These are phyloP conservation scores for Aspergillus eucalypticola DNA, from an alignment of 2,329 filamentous ascomycete species.

Conservation along the genomic window DNA sequence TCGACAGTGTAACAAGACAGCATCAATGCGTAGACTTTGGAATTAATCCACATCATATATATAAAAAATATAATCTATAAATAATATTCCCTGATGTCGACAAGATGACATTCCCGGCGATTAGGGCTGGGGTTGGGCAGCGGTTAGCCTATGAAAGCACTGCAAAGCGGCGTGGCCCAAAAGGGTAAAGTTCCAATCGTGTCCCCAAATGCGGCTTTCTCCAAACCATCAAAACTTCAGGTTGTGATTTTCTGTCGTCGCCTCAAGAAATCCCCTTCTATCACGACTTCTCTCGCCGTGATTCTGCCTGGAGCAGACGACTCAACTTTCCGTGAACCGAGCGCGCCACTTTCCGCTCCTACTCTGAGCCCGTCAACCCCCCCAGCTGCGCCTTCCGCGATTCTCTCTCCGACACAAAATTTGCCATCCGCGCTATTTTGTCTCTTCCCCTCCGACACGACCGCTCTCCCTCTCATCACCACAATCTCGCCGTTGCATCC, in stretches of 20 bases:
- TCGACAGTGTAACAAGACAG: too few relatives aligned
- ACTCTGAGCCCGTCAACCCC: constrained; percentile 11
- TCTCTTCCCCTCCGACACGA: constrained; percentile 14
- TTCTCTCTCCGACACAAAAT: constrained; percentile 22
- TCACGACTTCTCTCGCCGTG: constrained; percentile 20
- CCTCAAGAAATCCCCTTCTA: constrained; percentile 12
- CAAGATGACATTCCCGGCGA: not conserved
- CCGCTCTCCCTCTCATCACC: constrained; percentile 11
- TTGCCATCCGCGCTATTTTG: constrained; percentile 24
- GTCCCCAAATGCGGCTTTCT: constrained; percentile 22
- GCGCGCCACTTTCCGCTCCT: constrained; percentile 16
- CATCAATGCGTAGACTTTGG: too few relatives aligned
- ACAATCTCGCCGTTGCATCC: constrained; percentile 10
- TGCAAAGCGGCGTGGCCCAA: constrained; percentile 22
- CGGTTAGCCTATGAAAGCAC: constrained; percentile 21
- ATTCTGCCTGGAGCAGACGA: constrained; percentile 44
- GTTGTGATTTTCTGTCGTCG: constrained; percentile 23
- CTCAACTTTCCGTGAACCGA: constrained; percentile 6
- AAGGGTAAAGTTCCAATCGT: constrained; percentile 25
- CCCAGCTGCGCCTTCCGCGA: constrained; percentile 29
- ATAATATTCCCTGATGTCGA: not conserved
- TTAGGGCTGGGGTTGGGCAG: constrained; percentile 22
- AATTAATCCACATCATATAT: too few relatives aligned
- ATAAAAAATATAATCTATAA: too few relatives aligned
- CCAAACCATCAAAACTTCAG: constrained; percentile 35